Percentiles rank a stretch among this genome's conserved stretches.
Evolutionary conservation across 1,284 basidiomycete species (phyloP).

Genomic region (Trichosporon sp.): DNA sequence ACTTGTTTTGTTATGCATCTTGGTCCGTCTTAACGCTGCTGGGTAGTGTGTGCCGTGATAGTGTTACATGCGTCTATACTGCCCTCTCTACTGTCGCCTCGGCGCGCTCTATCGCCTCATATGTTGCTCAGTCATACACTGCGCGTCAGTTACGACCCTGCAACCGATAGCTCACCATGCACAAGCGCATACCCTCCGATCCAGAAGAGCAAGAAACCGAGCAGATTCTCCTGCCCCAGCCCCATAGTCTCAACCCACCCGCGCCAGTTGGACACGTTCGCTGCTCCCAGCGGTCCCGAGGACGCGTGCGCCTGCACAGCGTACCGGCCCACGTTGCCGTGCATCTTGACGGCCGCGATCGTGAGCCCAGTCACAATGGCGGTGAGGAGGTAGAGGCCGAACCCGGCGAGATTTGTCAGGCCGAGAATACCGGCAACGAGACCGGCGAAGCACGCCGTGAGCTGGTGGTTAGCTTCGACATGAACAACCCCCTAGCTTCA

Average conservation of each 20-base stretch:
- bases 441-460: constrained; percentile 78
- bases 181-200: constrained; percentile 72
- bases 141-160: constrained; percentile 5
- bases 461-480: constrained; percentile 38
- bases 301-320: constrained; percentile 42
- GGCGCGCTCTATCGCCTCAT: too few relatives aligned
- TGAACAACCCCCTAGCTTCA: too few relatives aligned
- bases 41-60: background rate
- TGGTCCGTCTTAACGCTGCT: background rate
- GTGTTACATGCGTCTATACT: background rate
- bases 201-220: constrained; percentile 85
- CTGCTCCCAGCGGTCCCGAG: constrained; percentile 53
- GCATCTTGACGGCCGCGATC: constrained; percentile 71
- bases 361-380: constrained; percentile 68
- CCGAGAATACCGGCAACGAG: constrained; percentile 82
- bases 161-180: constrained; percentile 29
- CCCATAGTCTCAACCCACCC: constrained; percentile 66
- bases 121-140: constrained; percentile 29
- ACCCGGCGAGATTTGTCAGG: constrained; percentile 77
- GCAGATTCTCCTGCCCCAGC: constrained; percentile 80
- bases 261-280: constrained; percentile 38
- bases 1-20: constrained; percentile 7
- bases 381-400: constrained; percentile 71
- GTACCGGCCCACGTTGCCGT: constrained; percentile 56
- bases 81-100: background rate